Conservation (phyloP, 257 asterid genomes). For the Scutellaria galericulata region DNA sequence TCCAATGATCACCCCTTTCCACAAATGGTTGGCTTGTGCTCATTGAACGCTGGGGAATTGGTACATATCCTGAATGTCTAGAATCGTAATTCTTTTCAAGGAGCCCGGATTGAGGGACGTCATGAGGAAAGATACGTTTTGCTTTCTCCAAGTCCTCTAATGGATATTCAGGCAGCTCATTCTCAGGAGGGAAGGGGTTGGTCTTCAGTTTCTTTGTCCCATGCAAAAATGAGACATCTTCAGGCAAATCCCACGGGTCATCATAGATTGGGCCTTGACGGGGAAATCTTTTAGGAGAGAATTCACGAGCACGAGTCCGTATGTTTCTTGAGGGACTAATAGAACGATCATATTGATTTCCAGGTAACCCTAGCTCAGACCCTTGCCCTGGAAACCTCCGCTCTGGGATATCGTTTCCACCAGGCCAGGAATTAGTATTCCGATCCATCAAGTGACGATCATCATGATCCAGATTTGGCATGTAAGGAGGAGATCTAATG, state of each 20-base stretch:
- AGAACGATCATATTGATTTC: slow-evolving; percentile 51
- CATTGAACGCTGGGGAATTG: slow-evolving; percentile 47
- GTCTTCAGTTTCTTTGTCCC: slow-evolving; percentile 70
- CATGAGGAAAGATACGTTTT: slow-evolving; percentile 49
- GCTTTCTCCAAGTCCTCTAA: slow-evolving; percentile 63
- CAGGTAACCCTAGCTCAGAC: slow-evolving; percentile 47
- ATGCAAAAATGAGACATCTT: slow-evolving; percentile 63
- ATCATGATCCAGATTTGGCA: slow-evolving; percentile 51
- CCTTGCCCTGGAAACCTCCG: slow-evolving; percentile 50
- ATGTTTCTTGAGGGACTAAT: slow-evolving; percentile 59
- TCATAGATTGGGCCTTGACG: slow-evolving; percentile 57
- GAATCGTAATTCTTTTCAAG: slow-evolving; percentile 58
- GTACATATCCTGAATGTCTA: slow-evolving; percentile 57
- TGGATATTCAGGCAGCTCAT: slow-evolving; percentile 84
- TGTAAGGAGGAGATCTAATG: slow-evolving; percentile 61
- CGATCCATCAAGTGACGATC: slow-evolving; percentile 49
- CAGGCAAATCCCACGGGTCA: slow-evolving; percentile 96
- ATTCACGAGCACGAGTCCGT: slow-evolving; percentile 51
- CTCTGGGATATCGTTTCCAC: slow-evolving; percentile 50
- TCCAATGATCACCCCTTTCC: slow-evolving; percentile 57
- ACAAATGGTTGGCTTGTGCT: slow-evolving; percentile 47
- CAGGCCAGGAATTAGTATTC: slow-evolving; percentile 51
- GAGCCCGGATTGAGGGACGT: slow-evolving; percentile 45
- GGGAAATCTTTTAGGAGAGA: slow-evolving; percentile 57
- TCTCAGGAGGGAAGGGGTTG: slow-evolving; percentile 49